Evolutionary conservation across 2,329 filamentous ascomycete species (phyloP), one percentile per base, ranked within the genome.

Genomic region (Neurospora sp.): DNA sequence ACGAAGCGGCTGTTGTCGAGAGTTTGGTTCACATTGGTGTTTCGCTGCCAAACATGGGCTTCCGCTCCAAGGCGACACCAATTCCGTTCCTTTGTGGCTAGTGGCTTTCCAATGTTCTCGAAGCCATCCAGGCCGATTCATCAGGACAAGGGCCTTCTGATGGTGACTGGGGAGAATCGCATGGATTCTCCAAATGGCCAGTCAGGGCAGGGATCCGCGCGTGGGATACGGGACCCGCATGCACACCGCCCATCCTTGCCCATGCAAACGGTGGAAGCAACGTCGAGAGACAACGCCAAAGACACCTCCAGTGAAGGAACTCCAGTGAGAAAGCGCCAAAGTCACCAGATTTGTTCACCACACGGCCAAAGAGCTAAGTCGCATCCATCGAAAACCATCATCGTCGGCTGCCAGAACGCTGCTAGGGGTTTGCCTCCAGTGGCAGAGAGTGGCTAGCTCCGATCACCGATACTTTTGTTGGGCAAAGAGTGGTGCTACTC

Each of bases 381-480:
- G 52, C 52, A 33, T 33, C 52, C 23, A 62, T 33, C 52, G 52
- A 33, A 52, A 62, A 2, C 52, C 52, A 62, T 57, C 52, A 57
- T 28, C 19, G 52, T 62, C 52, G 66, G 38, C 39, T 67, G 12
- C 37, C 19, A 67, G 23, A 43, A 19, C 6, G 11, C 66, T 28
- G 52, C 52, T 62, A 62, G 68, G 68, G 43, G 68, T 66, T 73
- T 71, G 65, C 70, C 71, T 68, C 40, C 52, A 62, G 28, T 62
- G 52, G 52, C 52, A 62, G 70, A 74, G 74, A 69, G 71, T 73
- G 74, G 77, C 76, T 85, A 83, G 83, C 74, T 78, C 81, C 83
- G 82, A 75, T 77, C 74, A 80, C 77, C 75, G 78, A 78, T 83
- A 78, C 83, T 81, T 81, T 77, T 75, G 84, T 87, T 85, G 82